Conservation (phyloP, 805 yeast species). For the Candida easanensis region DNA sequence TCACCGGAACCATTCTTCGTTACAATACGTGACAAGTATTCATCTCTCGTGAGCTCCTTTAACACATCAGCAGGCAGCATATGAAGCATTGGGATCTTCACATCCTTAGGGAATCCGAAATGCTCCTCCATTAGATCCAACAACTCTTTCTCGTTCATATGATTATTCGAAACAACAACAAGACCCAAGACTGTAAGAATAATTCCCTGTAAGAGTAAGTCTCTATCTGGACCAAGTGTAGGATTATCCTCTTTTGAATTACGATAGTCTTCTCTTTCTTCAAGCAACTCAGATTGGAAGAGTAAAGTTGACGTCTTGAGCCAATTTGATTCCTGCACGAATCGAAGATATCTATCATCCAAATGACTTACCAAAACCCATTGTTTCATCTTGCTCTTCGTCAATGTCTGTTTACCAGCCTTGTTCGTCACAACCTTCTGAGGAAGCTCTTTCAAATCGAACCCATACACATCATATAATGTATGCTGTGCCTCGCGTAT, state of each 20-base stretch:
- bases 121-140: slow-evolving; percentile 37
- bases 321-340: slow-evolving; percentile 20
- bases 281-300: slow-evolving; percentile 25
- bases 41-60: slow-evolving; percentile 25
- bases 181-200: slow-evolving; percentile 21
- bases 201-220: slow-evolving; percentile 22
- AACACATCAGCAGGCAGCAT: slow-evolving; percentile 21
- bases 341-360: slow-evolving; percentile 15
- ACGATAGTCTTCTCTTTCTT: slow-evolving; percentile 25
- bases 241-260: slow-evolving; percentile 19
- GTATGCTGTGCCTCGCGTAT: slow-evolving; percentile 6
- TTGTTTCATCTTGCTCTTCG: slow-evolving; percentile 9
- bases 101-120: slow-evolving; percentile 24
- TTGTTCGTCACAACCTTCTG: slow-evolving; percentile 10
- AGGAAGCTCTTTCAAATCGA: slow-evolving; percentile 11
- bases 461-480: slow-evolving; percentile 13
- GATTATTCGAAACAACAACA: slow-evolving; percentile 26
- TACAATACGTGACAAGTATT: slow-evolving; percentile 23
- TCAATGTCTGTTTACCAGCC: slow-evolving; percentile 13
- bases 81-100: slow-evolving; percentile 12
- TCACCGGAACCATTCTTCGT: slow-evolving; percentile 14
- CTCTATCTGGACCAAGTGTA: slow-evolving; percentile 14
- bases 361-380: slow-evolving; percentile 19
- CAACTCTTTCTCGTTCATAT: slow-evolving; percentile 40
- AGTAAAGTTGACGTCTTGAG: slow-evolving; percentile 6